Evolutionary conservation across 371 early-diverging fungal species (phyloP).

Genomic region (Dipsacomyces acuminosporus): DNA sequence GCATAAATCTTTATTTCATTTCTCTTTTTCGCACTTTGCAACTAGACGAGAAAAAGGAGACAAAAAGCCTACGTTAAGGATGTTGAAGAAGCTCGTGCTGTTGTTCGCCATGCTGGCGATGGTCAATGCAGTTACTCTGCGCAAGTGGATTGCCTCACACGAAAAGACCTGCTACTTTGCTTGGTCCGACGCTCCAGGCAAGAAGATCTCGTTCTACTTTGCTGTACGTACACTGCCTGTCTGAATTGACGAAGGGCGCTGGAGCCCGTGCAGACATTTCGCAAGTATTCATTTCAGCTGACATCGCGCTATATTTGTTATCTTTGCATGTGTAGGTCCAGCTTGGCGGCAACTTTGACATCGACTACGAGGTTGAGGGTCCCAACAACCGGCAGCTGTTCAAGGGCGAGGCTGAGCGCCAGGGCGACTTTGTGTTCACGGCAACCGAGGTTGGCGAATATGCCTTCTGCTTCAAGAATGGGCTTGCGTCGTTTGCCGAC

Average conservation of each 20-base stretch:
- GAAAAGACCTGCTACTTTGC: slow-evolving; percentile 81
- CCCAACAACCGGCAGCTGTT: slow-evolving; percentile 61
- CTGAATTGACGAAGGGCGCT: too few relatives aligned
- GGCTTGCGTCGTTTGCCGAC: slow-evolving; percentile 81
- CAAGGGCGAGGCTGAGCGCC: slow-evolving; percentile 74
- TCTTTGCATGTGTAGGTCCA: slow-evolving; percentile 61
- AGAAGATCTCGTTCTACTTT: slow-evolving; percentile 94
- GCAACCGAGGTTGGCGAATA: slow-evolving; percentile 80
- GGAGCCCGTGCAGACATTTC: too few relatives aligned
- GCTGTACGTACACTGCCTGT: slow-evolving; percentile 84
- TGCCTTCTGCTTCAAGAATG: slow-evolving; percentile 89
- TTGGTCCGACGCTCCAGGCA: slow-evolving; percentile 60
- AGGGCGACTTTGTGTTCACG: slow-evolving; percentile 87
- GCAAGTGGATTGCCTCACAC: slow-evolving; percentile 82
- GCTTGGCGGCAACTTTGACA: slow-evolving; percentile 87
- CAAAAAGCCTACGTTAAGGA: slow-evolving; percentile 1
- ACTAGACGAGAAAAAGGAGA: too few relatives aligned
- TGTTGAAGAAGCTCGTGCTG: slow-evolving; percentile 40
- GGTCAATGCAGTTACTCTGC: slow-evolving; percentile 59
- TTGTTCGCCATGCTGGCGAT: slow-evolving; percentile 40
- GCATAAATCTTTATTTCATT: neutral
- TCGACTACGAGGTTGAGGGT: slow-evolving; percentile 77
- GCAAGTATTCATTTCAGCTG: too few relatives aligned
- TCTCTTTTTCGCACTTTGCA: neutral
- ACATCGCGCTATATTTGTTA: neutral